Evolutionary conservation across 805 yeast species (phyloP), one percentile per base, ranked within the genome.

Genomic region (Saccharomycopsis synnaedendra): DNA sequence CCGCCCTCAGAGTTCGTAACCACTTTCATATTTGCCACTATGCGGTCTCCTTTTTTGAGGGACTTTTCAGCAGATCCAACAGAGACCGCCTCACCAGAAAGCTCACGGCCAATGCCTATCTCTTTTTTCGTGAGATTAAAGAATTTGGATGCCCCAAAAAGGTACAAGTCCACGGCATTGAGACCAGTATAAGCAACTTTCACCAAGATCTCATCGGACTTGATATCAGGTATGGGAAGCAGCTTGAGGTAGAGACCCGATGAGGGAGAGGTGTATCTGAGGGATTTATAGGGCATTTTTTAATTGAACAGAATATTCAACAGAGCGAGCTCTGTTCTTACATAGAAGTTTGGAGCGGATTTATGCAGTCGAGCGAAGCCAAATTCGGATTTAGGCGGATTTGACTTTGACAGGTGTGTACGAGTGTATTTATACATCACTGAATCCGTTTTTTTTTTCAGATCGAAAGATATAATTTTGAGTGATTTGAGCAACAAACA

Each of bases 41-140:
- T 85, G 42, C 69, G 69, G 54, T 78, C 84, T 34, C 88, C 89
- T 5, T 32, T n/a, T 31, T 66, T 72, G 5, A 60, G 61, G 64
- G 67, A 80, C 27, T 56, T 58, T 36, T 67, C 56, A 9, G 65
- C 63, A 9, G 61, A 56, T 5, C 90, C 90, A 29, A 79, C 76
- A 29, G 71, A 70, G 2, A 68, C 67, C 32, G 84, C 64, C 3
- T 63, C 62, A 28, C 94, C 94, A 29, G 78, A 65, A 60, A 75
- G 82, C 53, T 82, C 89, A 56, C 81, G 72, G 1, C 93, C 90
- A 29, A 81, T 60, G 6, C 88, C 87, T 52, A 75, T 70, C 48
- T 71, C 76, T 41, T 75, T 72, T 48, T 66, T 71, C 47, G 74
- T 61, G 3, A 32, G 51, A 75, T 74, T 35, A 68, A 61, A 27